Percentiles rank a stretch among this genome's conserved stretches.
phyloP scores from a whole-genome alignment of 1,284 basidiomycete species.

The Ustilago crameri region DNA sequence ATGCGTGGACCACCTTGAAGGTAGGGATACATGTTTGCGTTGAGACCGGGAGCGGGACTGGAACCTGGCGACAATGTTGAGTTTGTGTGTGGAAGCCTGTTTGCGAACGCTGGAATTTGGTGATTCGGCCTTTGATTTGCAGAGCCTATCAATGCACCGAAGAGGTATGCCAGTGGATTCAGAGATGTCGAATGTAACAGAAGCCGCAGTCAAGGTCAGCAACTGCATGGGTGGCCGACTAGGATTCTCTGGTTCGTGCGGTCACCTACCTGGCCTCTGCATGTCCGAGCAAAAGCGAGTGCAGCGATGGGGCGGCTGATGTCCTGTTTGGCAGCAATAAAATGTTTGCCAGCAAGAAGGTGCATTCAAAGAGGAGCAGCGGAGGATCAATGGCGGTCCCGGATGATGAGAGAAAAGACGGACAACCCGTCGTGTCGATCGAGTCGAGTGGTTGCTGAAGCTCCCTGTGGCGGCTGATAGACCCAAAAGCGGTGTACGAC shows the following conservation, averaged over 20 bases:
- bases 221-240: neutral
- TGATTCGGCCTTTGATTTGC: conserved; percentile 40
- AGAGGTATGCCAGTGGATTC: no score
- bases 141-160: conserved; percentile 19
- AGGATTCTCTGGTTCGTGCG: neutral
- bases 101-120: conserved; percentile 37
- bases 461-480: neutral
- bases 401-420: conserved; percentile 10
- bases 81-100: conserved; percentile 40
- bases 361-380: conserved; percentile 3
- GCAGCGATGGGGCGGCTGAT: conserved; percentile 10
- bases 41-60: conserved; percentile 25
- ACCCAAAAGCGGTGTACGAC: neutral
- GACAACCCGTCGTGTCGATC: neutral
- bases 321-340: conserved; percentile 4
- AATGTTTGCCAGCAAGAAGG: neutral
- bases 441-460: neutral
- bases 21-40: conserved; percentile 51
- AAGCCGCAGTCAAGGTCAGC: conserved; percentile 1
- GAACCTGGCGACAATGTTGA: conserved; percentile 20
- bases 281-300: conserved; percentile 32
- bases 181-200: neutral
- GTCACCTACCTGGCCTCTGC: conserved; percentile 45
- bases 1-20: conserved; percentile 53
- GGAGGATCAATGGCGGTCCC: neutral